phyloP scores from a whole-genome alignment of 2,329 filamentous ascomycete species.

The Plenodomus biglobosus region DNA sequence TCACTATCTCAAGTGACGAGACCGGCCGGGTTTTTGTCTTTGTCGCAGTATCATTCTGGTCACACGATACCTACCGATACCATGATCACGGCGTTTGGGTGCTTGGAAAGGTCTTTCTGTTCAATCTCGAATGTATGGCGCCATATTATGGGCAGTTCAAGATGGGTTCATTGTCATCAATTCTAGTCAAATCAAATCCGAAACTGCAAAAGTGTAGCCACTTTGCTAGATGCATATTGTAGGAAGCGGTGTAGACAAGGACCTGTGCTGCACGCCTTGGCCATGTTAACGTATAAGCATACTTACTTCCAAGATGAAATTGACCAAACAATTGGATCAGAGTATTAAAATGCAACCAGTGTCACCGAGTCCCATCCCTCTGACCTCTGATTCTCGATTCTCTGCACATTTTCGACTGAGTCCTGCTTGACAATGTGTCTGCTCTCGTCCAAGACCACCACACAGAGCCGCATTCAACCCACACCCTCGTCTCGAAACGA shows the following conservation, averaged over 20 bases:
- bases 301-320: no score
- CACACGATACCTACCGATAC: conserved; percentile 35
- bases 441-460: background rate
- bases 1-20: conserved; percentile 6
- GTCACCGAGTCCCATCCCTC: no score
- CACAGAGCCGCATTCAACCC: no score
- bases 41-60: conserved; percentile 20
- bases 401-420: background rate
- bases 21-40: conserved; percentile 14
- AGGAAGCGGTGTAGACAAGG: no score
- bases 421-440: background rate
- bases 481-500: no score
- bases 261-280: no score
- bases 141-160: conserved; percentile 14
- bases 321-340: no score
- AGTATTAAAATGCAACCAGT: no score
- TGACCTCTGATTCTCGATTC: no score
- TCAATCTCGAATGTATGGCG: conserved; percentile 30
- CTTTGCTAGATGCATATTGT: no score
- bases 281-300: no score
- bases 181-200: conserved; percentile 13
- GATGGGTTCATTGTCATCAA: conserved; percentile 7
- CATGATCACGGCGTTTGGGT: conserved; percentile 41
- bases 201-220: background rate
- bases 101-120: conserved; percentile 28